These are phyloP conservation scores for Ricinus communis DNA, from an alignment of 345 rosid species.

Conservation along the genomic window DNA sequence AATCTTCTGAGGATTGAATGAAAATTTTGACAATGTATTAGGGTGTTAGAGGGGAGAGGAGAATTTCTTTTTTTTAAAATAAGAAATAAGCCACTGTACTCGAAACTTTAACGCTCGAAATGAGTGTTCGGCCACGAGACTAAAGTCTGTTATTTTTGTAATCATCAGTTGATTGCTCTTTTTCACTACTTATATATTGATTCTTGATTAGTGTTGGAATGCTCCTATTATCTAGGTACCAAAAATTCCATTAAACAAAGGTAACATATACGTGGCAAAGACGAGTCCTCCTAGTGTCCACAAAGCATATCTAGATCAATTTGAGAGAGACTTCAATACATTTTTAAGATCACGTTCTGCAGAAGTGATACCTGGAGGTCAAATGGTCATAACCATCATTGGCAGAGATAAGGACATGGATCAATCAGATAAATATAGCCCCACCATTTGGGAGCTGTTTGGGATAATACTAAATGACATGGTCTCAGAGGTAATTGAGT, in stretches of 20 bases:
- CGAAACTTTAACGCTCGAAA: no score
- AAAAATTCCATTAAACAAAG: conserved; percentile 26
- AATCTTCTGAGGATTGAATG: no score
- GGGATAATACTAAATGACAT: conserved; percentile 19
- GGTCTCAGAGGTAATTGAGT: conserved; percentile 33
- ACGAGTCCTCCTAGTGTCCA: conserved; percentile 25
- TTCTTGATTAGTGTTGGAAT: no score
- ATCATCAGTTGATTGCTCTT: no score
- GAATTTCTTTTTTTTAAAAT: no score
- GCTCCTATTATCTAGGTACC: conserved; percentile 10
- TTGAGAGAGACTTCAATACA: conserved; percentile 20
- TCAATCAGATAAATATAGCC: not conserved
- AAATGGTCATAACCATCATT: conserved; percentile 20
- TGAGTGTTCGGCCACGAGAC: no score
- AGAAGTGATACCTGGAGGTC: conserved; percentile 26
- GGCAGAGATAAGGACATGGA: conserved; percentile 8
- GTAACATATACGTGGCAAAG: conserved; percentile 24
- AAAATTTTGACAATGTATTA: no score
- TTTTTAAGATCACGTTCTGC: conserved; percentile 23
- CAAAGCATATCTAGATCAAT: conserved; percentile 28
- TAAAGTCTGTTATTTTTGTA: no score
- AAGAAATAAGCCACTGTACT: no score
- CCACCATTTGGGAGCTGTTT: conserved; percentile 20
- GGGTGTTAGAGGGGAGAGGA: no score
- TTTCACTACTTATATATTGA: no score